phyloP scores from a whole-genome alignment of 257 asterid genomes.

The Vinca minor region DNA sequence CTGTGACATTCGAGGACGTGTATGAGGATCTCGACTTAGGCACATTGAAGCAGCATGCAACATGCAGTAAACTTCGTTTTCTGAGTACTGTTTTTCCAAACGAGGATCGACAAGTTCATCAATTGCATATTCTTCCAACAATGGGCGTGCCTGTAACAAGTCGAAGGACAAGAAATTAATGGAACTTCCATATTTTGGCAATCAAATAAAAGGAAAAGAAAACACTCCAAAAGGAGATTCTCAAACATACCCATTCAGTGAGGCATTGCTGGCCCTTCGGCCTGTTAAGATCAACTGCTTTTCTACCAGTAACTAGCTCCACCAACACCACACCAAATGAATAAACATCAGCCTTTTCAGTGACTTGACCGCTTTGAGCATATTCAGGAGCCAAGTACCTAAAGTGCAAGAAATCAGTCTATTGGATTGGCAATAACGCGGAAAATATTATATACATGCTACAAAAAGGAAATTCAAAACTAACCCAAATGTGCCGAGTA shows the following conservation, averaged over 20 bases:
- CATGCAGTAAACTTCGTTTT: constrained; percentile 73
- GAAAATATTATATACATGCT: neutral
- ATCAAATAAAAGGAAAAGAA: neutral
- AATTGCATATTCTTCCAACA: constrained; percentile 69
- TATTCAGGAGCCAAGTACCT: constrained; percentile 98
- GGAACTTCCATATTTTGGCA: neutral
- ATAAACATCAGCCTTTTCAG: constrained; percentile 90
- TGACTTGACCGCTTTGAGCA: constrained; percentile 97
- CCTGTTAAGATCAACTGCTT: constrained; percentile 84
- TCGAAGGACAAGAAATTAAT: neutral
- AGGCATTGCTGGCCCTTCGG: constrained; percentile 99
- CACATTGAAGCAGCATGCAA: constrained; percentile 88
- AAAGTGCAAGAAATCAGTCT: neutral
- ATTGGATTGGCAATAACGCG: neutral
- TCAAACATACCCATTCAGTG: constrained; percentile 69
- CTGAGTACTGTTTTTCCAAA: constrained; percentile 38
- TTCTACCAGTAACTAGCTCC: constrained; percentile 90
- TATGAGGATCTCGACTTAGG: constrained; percentile 75
- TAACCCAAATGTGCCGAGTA: constrained; percentile 90
- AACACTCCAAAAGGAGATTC: neutral
- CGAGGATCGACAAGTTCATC: constrained; percentile 74
- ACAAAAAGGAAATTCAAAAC: neutral
- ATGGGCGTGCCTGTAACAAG: constrained; percentile 70
- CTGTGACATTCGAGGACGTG: constrained; percentile 95
- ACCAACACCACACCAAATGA: constrained; percentile 93